Evolutionary conservation across 352 stramenopile species (phyloP).

Genomic region (Globisporangium ultimum): DNA sequence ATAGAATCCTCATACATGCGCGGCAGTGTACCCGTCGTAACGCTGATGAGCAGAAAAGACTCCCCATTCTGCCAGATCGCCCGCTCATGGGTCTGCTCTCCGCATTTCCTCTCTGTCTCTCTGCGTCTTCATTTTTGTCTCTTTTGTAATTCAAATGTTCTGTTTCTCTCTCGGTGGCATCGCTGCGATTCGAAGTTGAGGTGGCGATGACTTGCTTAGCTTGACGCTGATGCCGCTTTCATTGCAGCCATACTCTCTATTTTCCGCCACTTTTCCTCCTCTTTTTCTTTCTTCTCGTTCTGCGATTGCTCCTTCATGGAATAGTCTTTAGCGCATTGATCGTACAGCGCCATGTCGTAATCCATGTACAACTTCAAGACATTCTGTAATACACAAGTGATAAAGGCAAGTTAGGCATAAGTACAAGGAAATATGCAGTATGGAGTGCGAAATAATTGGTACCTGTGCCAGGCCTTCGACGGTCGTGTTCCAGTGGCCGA

Average conservation of each 20-base stretch:
- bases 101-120: slow-evolving; percentile 2
- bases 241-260: slow-evolving; percentile 89
- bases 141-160: neutral
- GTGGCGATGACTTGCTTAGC: slow-evolving; percentile 10
- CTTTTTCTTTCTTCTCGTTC: slow-evolving; percentile 70
- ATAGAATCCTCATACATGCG: slow-evolving; percentile 13
- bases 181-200: slow-evolving; percentile 14
- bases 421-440: neutral
- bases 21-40: slow-evolving; percentile 14
- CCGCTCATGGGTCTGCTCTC: slow-evolving; percentile 1
- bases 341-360: slow-evolving; percentile 94
- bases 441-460: slow-evolving; percentile 50
- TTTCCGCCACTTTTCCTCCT: slow-evolving; percentile 90
- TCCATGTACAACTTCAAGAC: slow-evolving; percentile 92
- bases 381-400: slow-evolving; percentile 34
- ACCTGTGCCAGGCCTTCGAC: slow-evolving; percentile 93
- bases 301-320: slow-evolving; percentile 68
- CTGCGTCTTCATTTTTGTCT: slow-evolving; percentile 3
- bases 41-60: slow-evolving; percentile 7
- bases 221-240: slow-evolving; percentile 50
- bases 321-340: slow-evolving; percentile 87
- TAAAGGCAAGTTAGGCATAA: slow-evolving; percentile 5
- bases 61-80: slow-evolving; percentile 1
- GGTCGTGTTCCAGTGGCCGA: slow-evolving; percentile 96
- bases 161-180: neutral